Percentiles rank a stretch among this genome's conserved stretches.
These are phyloP conservation scores for Pseudocercospora vitis DNA, from an alignment of 2,329 filamentous ascomycete species.

Conservation along the genomic window DNA sequence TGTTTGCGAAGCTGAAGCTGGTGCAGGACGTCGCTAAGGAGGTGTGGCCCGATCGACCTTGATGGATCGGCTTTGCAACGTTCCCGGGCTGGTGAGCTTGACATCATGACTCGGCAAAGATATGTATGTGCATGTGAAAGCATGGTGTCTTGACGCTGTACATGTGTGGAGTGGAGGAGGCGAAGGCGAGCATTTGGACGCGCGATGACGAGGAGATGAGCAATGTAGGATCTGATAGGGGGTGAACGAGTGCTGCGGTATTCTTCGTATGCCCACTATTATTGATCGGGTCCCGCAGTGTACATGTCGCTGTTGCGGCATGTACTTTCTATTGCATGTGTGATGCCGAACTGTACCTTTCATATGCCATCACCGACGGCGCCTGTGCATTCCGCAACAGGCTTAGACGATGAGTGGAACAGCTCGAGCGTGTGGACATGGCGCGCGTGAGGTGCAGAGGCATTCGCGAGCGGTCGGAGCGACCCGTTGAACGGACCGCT, in stretches of 20 bases:
- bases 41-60: slow-evolving; percentile 39
- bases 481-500: background rate
- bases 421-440: too few species aligned
- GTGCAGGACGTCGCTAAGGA: slow-evolving; percentile 40
- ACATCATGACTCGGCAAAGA: slow-evolving; percentile 5
- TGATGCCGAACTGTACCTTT: too few species aligned
- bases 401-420: background rate
- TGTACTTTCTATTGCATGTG: too few species aligned
- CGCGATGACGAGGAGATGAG: background rate
- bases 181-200: background rate
- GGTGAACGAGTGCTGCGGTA: background rate
- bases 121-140: slow-evolving; percentile 8
- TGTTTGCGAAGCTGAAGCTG: slow-evolving; percentile 41
- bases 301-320: too few species aligned
- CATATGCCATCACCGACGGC: too few species aligned
- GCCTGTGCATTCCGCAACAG: background rate
- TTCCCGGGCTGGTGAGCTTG: slow-evolving; percentile 12
- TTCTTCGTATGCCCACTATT: background rate
- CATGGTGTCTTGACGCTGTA: slow-evolving; percentile 8
- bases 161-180: background rate
- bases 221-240: background rate
- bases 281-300: too few species aligned
- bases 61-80: slow-evolving; percentile 10
- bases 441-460: too few species aligned
- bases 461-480: too few species aligned